A percentile compares a stretch with the other conserved stretches of the same genome.
Conservation (phyloP, 768 basidiomycete genomes). For the Leccinum barrowsii region DNA sequence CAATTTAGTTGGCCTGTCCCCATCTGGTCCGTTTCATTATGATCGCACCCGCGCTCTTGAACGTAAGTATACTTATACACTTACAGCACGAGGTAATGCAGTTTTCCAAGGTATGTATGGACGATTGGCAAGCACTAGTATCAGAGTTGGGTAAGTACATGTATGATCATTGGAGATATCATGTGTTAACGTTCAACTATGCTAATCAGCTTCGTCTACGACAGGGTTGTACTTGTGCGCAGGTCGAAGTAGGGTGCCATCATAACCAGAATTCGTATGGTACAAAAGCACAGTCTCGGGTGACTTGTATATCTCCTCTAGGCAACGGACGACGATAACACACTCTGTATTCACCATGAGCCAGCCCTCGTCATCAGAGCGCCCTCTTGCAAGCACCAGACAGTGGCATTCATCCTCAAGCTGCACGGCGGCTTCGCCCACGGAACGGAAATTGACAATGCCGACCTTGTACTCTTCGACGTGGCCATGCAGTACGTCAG, state of each 20-base stretch:
- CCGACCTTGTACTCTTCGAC: constrained; percentile 8
- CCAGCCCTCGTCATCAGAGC: constrained; percentile 11
- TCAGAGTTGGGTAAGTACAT: neutral
- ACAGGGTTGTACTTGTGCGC: constrained; percentile 4
- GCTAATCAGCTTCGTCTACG: constrained; percentile 1
- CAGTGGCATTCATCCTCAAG: constrained; percentile 10
- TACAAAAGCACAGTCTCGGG: constrained; percentile 6
- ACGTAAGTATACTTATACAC: too few relatives aligned
- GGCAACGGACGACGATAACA: constrained; percentile 9
- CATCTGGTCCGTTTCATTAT: too few relatives aligned
- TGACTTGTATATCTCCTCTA: constrained; percentile 1
- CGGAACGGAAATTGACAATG: constrained; percentile 6
- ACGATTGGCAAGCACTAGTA: neutral
- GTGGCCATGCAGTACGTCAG: constrained; percentile 1
- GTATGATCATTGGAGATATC: neutral
- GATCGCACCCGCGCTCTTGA: too few relatives aligned
- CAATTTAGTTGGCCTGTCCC: too few relatives aligned
- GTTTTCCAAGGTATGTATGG: neutral
- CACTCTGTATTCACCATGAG: constrained; percentile 16
- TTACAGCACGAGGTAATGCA: neutral
- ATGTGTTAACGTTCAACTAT: neutral
- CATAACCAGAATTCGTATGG: constrained; percentile 1
- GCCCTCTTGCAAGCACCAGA: constrained; percentile 5
- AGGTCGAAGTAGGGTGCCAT: neutral
- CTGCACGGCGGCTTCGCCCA: neutral